Evolutionary conservation across 495 filamentous ascomycete species (phyloP).

Genomic region (Penicillium steckii): DNA sequence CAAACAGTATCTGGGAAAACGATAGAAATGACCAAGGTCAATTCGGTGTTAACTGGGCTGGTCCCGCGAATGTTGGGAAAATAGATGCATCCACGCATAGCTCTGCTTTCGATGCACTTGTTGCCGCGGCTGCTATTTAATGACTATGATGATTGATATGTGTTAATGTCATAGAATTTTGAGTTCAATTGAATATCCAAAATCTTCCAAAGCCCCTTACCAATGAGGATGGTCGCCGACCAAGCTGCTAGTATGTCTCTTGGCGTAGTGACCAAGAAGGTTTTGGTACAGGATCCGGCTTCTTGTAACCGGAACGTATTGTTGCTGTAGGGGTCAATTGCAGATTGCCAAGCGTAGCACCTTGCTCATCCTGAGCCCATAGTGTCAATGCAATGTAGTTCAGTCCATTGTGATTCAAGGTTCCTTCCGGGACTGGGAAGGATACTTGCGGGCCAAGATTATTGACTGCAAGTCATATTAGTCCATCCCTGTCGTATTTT

Average conservation of each 20-base stretch:
- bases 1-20: slow-evolving; percentile 65
- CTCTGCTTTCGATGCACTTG: slow-evolving; percentile 65
- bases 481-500: not conserved
- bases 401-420: slow-evolving; percentile 57
- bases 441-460: slow-evolving; percentile 64
- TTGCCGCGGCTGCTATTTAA: slow-evolving; percentile 56
- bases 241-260: slow-evolving; percentile 10
- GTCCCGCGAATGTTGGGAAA: slow-evolving; percentile 48
- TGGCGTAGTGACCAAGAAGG: slow-evolving; percentile 5
- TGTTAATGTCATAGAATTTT: not conserved
- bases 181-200: no score
- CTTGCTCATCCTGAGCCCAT: slow-evolving; percentile 52
- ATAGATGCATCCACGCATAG: slow-evolving; percentile 60
- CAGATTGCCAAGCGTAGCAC: slow-evolving; percentile 1
- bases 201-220: not conserved
- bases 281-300: slow-evolving; percentile 2
- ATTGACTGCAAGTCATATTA: slow-evolving; percentile 18
- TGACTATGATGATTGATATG: not conserved
- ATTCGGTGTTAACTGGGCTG: slow-evolving; percentile 57
- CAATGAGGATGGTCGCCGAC: not conserved
- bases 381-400: slow-evolving; percentile 56
- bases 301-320: slow-evolving; percentile 13
- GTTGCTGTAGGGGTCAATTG: slow-evolving; percentile 7
- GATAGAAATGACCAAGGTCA: slow-evolving; percentile 49
- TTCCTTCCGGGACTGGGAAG: slow-evolving; percentile 61